Evolutionary conservation across 495 filamentous ascomycete genomes (phyloP), one percentile per base, ranked within the genome.

Genomic region (Penicillium verhagenii): DNA sequence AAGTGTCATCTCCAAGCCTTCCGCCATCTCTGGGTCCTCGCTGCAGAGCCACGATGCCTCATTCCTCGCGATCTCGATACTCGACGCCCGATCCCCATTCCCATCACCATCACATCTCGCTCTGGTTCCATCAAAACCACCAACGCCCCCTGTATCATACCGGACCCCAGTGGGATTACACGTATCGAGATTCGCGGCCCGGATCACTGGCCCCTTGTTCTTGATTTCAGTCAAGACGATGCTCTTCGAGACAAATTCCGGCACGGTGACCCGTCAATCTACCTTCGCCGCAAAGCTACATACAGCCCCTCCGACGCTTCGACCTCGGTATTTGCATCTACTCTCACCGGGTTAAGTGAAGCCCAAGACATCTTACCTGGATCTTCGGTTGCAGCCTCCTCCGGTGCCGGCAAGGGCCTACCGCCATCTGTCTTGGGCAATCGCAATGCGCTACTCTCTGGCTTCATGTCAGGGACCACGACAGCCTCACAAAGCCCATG

Each of bases 11-110:
- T 97, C 3, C 94, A 99, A 78, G 94, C 94, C 6, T 96, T 97
- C 78, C 87, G 95, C 2, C 94, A 99, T 70, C 86, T 99, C 64
- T 99, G 94, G 94, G 92, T 96, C 13, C 79, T 99, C 9, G 94
- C 95, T 6, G 86, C 91, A 6, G 94, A 97, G 56, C 83, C 90
- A 1, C 85, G 94, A 46, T 97, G 94, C 65, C 79, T 97, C 4
- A 80, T 99, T 4, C 80, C 87, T 7, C 86, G 90, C 42, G 93
- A 97, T 57, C 81, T 93, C 7, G 87, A 90, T 52, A 93, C 89
- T 0, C 81, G 88, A 50, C 85, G 87, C 10, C 90, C 92, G 1
- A 81, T 93, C 48, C 80, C 83, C 29, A 76, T 93, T 18, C 87
- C 90, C 0, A 79, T 99, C 56, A 77, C 57, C 0, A 69, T 87